A percentile compares a stretch with the other conserved stretches of the same genome.
Conservation (phyloP, 331 rosid species). For the Quercus lobata region DNA sequence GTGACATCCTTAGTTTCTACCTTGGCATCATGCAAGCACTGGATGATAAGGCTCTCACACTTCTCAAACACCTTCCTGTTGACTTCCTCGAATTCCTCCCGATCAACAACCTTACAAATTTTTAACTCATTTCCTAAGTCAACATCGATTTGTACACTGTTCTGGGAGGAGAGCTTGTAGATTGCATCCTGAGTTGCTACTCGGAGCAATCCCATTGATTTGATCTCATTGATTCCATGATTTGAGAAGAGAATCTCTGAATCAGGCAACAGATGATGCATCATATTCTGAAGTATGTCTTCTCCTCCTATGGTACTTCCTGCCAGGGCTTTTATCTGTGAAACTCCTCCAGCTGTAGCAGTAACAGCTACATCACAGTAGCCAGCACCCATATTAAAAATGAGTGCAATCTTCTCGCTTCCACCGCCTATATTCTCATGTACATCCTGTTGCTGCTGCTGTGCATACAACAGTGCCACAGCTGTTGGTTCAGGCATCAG, state of each 20-base stretch:
- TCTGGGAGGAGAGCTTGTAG: conserved; percentile 56
- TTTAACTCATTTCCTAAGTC: conserved; percentile 59
- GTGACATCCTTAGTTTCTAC: conserved; percentile 47
- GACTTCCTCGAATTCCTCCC: conserved; percentile 69
- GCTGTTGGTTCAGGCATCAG: conserved; percentile 97
- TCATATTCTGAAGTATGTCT: conserved; percentile 88
- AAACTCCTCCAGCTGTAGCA: conserved; percentile 76
- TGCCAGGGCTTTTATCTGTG: conserved; percentile 79
- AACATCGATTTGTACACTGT: conserved; percentile 46
- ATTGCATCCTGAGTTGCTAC: conserved; percentile 74
- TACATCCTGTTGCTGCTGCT: conserved; percentile 57
- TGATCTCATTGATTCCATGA: conserved; percentile 50
- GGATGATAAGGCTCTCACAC: conserved; percentile 56
- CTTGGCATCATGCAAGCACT: conserved; percentile 71
- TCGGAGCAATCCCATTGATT: conserved; percentile 58
- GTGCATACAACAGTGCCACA: conserved; percentile 78
- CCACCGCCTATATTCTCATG: conserved; percentile 55
- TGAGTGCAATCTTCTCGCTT: conserved; percentile 68
- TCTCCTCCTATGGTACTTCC: conserved; percentile 88
- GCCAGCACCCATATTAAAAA: conserved; percentile 94
- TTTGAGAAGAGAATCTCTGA: conserved; percentile 38
- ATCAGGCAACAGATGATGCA: conserved; percentile 61
- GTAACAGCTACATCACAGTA: conserved; percentile 79
- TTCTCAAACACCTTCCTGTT: conserved; percentile 59
- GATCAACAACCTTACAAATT: conserved; percentile 45